Base-by-base conservation (phyloP, 768 basidiomycete genomes). In the Porphyrellus cyaneotinctus region DNA sequence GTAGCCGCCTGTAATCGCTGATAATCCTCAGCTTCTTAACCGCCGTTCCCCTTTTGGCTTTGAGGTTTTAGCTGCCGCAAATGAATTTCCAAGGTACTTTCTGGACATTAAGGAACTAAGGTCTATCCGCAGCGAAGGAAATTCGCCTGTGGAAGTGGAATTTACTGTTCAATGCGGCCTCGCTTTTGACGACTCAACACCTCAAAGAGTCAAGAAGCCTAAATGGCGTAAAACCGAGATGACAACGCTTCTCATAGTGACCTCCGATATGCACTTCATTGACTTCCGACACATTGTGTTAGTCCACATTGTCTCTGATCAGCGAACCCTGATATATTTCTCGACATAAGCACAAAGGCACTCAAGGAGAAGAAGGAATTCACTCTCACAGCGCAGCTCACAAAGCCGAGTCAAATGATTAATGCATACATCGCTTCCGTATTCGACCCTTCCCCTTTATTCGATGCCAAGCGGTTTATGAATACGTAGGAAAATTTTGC, bases 261-360 rank as follows among this genome's bases (percentile, higher is more conserved):
- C 86, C 0, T 91, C 89, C 1, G 91, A 92, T 64, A 69, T 82
- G 60, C 77, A 79, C 22, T 82, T 86, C 47, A 68, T 95, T 51
- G 89, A 92, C 63, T 93, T 87, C 64, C 83, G 91, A 28, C 80
- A 88, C 20, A 88, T 88, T 39, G 74, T 79, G 92, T 92, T 59
- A 58, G 4, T n/a, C 57, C 30, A 33, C 8, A 9, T 35, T 8
- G n/a, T 58, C 37, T 23, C 23, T 30, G 14, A n/a, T 33, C 8
- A 48, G 23, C 31, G 36, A 26, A 1, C 18, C 13, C 41, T 64
- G n/a, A 66, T 28, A 9, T 26, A 7, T 26, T 49, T 14, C 24
- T 46, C 58, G 17, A 41, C 32, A 9, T 17, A 61, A 94, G 91
- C 12, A 91, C 88, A 2, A 87, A 84, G 58, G 77, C 76, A 6